These are phyloP conservation scores for Phialophora verrucosa DNA, from an alignment of 2,329 filamentous ascomycete species.

Conservation along the genomic window DNA sequence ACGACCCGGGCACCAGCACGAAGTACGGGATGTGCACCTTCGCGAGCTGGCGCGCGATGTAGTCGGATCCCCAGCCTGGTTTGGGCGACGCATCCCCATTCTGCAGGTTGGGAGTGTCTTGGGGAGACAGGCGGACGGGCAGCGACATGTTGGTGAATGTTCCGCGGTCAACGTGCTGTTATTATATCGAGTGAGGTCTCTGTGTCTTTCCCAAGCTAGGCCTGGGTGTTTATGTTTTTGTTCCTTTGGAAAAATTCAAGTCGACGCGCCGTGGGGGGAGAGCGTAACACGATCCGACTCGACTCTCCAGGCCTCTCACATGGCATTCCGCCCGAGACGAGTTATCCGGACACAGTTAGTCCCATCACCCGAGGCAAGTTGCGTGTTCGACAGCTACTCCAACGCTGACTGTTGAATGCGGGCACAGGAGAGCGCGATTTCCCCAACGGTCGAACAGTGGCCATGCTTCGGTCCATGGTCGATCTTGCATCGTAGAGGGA, in stretches of 20 bases:
- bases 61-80: constrained; percentile 15
- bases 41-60: constrained; percentile 9
- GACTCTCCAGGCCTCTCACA: constrained; percentile 1
- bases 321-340: background rate
- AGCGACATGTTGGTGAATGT: constrained; percentile 6
- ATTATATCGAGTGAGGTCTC: constrained; percentile 1
- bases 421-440: background rate
- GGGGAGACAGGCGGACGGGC: constrained; percentile 10
- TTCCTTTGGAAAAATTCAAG: background rate
- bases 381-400: background rate
- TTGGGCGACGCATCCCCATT: constrained; percentile 14
- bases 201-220: background rate
- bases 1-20: constrained; percentile 12
- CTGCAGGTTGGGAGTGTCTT: constrained; percentile 14
- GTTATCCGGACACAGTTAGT: background rate
- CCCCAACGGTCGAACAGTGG: constrained; percentile 4
- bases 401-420: background rate
- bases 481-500: constrained; percentile 4
- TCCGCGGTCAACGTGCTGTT: background rate
- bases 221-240: background rate
- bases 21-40: constrained; percentile 16
- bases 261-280: background rate
- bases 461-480: background rate
- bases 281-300: background rate
- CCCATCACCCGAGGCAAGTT: background rate